A percentile compares a stretch with the other conserved stretches of the same genome.
phyloP scores from a whole-genome alignment of 148 eudicot species.

The Chenopodium formosanum region DNA sequence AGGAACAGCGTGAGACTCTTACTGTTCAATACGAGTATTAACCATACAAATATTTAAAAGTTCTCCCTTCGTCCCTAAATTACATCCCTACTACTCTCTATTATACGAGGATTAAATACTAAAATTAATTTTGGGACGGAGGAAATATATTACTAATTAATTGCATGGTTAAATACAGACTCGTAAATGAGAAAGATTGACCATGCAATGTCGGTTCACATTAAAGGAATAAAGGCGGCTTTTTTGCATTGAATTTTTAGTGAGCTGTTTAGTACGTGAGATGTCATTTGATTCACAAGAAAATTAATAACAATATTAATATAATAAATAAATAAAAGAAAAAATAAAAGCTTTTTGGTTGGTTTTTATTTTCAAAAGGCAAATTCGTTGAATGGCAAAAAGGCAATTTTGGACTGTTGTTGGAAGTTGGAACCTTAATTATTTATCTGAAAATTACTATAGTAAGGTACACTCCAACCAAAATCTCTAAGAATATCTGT shows the following conservation, averaged over 20 bases:
- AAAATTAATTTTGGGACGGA: too few species aligned
- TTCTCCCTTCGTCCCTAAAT: too few species aligned
- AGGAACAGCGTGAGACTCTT: too few species aligned
- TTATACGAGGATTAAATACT: too few species aligned
- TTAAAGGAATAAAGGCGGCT: background rate
- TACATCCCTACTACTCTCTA: too few species aligned
- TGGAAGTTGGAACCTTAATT: background rate
- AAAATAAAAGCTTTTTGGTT: background rate
- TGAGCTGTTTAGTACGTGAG: background rate
- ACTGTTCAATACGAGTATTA: too few species aligned
- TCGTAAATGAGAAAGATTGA: background rate
- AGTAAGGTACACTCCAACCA: background rate
- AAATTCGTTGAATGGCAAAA: background rate
- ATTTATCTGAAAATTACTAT: background rate
- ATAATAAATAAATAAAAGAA: too few species aligned
- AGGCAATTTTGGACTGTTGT: conserved; percentile 1
- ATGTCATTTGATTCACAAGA: background rate
- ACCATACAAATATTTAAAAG: background rate
- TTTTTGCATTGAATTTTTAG: background rate
- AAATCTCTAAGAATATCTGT: background rate
- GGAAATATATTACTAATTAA: background rate
- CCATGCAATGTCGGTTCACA: background rate
- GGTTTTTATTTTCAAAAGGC: background rate
- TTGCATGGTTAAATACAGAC: background rate
- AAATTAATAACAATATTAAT: too few species aligned